Base-by-base conservation (phyloP, 2,329 filamentous ascomycete genomes). In the Hypoxylon sp. region DNA sequence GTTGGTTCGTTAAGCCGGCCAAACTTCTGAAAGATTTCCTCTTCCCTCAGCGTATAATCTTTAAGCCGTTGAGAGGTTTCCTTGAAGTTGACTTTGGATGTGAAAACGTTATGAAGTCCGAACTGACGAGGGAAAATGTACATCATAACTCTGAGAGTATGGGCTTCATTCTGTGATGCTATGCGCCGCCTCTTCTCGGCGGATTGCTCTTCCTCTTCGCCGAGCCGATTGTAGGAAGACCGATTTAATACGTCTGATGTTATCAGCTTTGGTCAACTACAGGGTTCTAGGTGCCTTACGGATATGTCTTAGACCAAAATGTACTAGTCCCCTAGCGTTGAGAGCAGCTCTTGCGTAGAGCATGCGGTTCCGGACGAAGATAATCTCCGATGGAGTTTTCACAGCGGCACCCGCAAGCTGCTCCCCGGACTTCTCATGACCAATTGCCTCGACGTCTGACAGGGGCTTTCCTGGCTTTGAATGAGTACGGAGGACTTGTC, bases 91-190 rank as follows among this genome's bases (percentile, higher is more conserved):
- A 91, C 84, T 2, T 81, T 79, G 4, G 89, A 92, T 0, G 89
- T 93, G 75, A 98, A 97, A n/a, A 91, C 93, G 77, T 98, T 99
- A 74, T 97, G 93, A 2, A 99, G 81, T 12, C 88, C 87, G 74
- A 97, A 98, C 73, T 98, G 94, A 9, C 90, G 85, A 30, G 96
- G 96, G 71, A 99, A 99, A 1, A 99, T 89, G 77, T 98, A 95
- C 82, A 95, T 96, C 86, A 97, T 87, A 18, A 97, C 79, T 70
- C 91, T 92, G 9, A 88, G 74, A 0, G 89, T 91, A 67, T 90
- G 85, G 11, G 78, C 74, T 1, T 81, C 72, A 71, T 86, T 80
- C 36, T 80, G 71, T 33, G 49, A 51, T 14, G 51, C 44, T 11
- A 68, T 33, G 3, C n/a, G 53, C 9, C 45, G 54, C 45, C 36